Conservation (phyloP, 2,329 filamentous ascomycete species). For the Stagonosporopsis cucurbitacearum region DNA sequence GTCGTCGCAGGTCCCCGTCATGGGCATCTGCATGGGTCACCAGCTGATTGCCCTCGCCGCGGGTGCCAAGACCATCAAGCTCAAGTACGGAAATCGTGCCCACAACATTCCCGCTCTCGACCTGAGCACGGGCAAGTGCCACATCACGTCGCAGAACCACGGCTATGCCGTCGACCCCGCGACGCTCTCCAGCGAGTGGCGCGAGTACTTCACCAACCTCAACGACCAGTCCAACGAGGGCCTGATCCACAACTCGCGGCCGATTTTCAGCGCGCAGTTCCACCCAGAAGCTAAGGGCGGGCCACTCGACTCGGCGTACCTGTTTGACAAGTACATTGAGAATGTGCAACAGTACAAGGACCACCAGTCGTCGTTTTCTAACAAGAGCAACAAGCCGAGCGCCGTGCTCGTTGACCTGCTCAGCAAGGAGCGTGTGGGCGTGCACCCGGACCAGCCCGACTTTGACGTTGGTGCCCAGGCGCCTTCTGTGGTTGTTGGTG, state of each 20-base stretch:
- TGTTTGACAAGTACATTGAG: slow-evolving; percentile 96
- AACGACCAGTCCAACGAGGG: slow-evolving; percentile 98
- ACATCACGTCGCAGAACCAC: slow-evolving; percentile 98
- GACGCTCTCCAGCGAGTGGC: slow-evolving; percentile 85
- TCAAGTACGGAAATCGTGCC: slow-evolving; percentile 98
- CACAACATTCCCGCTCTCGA: slow-evolving; percentile 98
- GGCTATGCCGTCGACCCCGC: slow-evolving; percentile 91
- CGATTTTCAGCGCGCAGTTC: slow-evolving; percentile 99
- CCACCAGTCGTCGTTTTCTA: slow-evolving; percentile 72
- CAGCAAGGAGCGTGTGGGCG: slow-evolving; percentile 92
- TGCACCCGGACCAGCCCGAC: slow-evolving; percentile 57
- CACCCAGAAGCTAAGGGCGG: slow-evolving; percentile 98
- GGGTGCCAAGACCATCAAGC: slow-evolving; percentile 90
- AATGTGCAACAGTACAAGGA: slow-evolving; percentile 90
- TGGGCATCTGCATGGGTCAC: slow-evolving; percentile 98
- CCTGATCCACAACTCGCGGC: slow-evolving; percentile 93
- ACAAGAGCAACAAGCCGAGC: slow-evolving; percentile 85
- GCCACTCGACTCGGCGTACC: slow-evolving; percentile 91
- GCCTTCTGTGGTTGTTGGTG: slow-evolving; percentile 38
- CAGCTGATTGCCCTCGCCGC: slow-evolving; percentile 91
- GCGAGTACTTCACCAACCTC: slow-evolving; percentile 98
- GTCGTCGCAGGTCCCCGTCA: slow-evolving; percentile 86
- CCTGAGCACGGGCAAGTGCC: slow-evolving; percentile 93
- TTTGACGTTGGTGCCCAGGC: slow-evolving; percentile 38
- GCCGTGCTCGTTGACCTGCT: slow-evolving; percentile 89